Evolutionary conservation across 1,139 yeast genomes (phyloP), one percentile per base, ranked within the genome.

Genomic region (Komagataea norvegica): DNA sequence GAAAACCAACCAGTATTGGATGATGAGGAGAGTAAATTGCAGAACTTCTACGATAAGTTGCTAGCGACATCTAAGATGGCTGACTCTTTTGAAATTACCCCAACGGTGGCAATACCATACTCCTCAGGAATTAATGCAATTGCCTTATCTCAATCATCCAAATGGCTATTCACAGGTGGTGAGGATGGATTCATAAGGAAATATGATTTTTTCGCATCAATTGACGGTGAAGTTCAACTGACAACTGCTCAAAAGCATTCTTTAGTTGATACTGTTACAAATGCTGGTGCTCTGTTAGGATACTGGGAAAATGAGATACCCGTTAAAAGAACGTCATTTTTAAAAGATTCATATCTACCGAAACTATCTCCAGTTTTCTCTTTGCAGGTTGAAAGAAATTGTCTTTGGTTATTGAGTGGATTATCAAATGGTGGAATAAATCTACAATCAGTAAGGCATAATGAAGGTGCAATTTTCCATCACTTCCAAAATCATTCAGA

Each of bases 251-350:
- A 91, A 58, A 77, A 77, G 52, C 98, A 91, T 59, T 85, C 87
- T 35, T 67, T 87, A 42, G 88, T 87, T 14, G 99, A 91, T 57
- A 75, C 94, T 0, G 75, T 91, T 26, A 74, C 84, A 18, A 82
- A 79, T 51, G 91, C 91, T 0, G 98, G 97, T 5, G 82, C 86
- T 2, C 64, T 89, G 11, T 61, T 74, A 23, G 81, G 94, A 1
- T 91, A 87, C 61, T 91, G 97, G 96, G 97, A 89, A 55, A 93
- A 91, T 59, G 98, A 89, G 60, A 85, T 87, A 54, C 96, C 96
- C 0, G 65, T 76, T 44, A 54, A 55, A 52, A 48, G 69, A 65
- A 62, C 77, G 58, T 56, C 58, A 25, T 41, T 43, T n/a, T 39
- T 46, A 1, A 54, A 55, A 28, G 62, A 59, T 21, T 44, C 65